Evolutionary conservation across 2,329 filamentous ascomycete species (phyloP), one percentile per base, ranked within the genome.

Genomic region (Ilyonectria destructans): DNA sequence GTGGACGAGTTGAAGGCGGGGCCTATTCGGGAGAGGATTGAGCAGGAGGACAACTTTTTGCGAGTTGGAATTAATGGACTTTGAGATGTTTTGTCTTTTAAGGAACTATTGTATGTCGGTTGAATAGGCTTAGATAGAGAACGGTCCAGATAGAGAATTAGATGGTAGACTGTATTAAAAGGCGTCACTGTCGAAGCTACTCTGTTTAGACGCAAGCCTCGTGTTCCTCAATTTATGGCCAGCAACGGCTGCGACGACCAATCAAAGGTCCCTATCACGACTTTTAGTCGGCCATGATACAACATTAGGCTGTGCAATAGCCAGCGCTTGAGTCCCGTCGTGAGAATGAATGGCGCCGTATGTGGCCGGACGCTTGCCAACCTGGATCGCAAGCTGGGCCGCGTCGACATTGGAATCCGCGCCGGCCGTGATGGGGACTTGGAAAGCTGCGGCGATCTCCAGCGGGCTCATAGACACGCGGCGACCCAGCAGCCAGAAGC

Each of bases 1-100:
- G 80, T 86, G 3, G 80, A 85, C 55, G 84, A 86, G 71, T 75
- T 87, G 19, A 54, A 54, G 6, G 26, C 2, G n/a, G 69, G 69
- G 3, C 17, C 60, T 37, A 12, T 66, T n/a, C 31, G 69, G 10
- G 48, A 51, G 58, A 55, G 51, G 17, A 67, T 72, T 19, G 64
- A 68, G 19, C 26, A 31, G 13, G 63, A 71, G 7, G 51, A 37
- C 2, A 21, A 17, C 2, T 54, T 54, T 10, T 23, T 54, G 51
- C 35, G 33, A 31, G 51, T 54, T 35, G 51, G 51, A 15, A 35
- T 54, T 15, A 31, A 54, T 17, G 51, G 31, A 15, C n/a, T 54
- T 54, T 54, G 31, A 54, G n/a, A 10, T 37, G 29, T 8, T 3
- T 15, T 21, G 8, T 21, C 13, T 8, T n/a, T 43, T 1, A 43